phyloP scores from a whole-genome alignment of 495 filamentous ascomycete species.

The Aspergillus egyptiacus region DNA sequence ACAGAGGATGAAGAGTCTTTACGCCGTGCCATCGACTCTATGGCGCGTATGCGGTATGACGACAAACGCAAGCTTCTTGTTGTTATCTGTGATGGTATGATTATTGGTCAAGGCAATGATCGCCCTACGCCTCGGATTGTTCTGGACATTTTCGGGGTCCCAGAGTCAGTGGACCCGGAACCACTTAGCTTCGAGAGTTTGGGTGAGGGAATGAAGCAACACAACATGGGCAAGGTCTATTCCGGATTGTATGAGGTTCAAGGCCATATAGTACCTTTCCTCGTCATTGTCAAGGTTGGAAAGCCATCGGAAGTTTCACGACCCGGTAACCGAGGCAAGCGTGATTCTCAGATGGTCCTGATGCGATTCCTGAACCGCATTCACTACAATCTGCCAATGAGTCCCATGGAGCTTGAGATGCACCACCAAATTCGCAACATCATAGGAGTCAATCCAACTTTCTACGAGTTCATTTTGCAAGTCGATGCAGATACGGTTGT shows the following conservation, averaged over 20 bases:
- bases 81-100: slow-evolving; percentile 97
- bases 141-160: slow-evolving; percentile 91
- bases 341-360: slow-evolving; percentile 95
- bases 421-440: slow-evolving; percentile 98
- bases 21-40: slow-evolving; percentile 92
- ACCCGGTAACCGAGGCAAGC: slow-evolving; percentile 97
- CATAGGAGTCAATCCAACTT: slow-evolving; percentile 95
- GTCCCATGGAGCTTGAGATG: slow-evolving; percentile 94
- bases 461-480: slow-evolving; percentile 96
- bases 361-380: slow-evolving; percentile 99
- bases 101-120: slow-evolving; percentile 97
- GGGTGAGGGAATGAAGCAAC: slow-evolving; percentile 92
- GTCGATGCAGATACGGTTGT: slow-evolving; percentile 98
- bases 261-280: slow-evolving; percentile 94
- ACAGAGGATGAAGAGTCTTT: slow-evolving; percentile 98
- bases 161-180: slow-evolving; percentile 91
- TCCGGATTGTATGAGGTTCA: slow-evolving; percentile 96
- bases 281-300: slow-evolving; percentile 95
- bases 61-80: slow-evolving; percentile 96
- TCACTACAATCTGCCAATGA: slow-evolving; percentile 95
- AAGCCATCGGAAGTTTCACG: slow-evolving; percentile 96
- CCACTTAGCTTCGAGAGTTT: slow-evolving; percentile 95
- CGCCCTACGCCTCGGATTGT: slow-evolving; percentile 92
- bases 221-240: slow-evolving; percentile 99
- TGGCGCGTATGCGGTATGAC: slow-evolving; percentile 92